These are phyloP conservation scores for Staphylotrichum longicolle DNA, from an alignment of 495 filamentous ascomycete genomes.

Conservation along the genomic window DNA sequence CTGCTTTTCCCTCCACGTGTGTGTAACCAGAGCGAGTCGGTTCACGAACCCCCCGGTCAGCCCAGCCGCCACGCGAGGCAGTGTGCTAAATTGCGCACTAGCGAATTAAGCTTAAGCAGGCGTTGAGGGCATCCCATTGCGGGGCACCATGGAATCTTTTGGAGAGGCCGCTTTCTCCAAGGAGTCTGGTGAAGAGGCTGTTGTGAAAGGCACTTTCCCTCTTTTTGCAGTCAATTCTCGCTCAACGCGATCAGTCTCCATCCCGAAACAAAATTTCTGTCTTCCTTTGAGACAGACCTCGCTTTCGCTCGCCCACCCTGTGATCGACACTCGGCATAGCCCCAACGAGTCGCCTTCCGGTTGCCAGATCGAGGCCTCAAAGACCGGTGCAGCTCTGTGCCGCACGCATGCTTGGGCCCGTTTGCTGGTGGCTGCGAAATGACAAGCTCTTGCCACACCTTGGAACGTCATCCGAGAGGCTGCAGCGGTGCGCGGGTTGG, in stretches of 20 bases:
- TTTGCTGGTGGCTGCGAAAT: too few species aligned
- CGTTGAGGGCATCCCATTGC: background rate
- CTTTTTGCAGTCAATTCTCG: too few species aligned
- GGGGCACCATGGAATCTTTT: background rate
- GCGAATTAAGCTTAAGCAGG: constrained; percentile 18
- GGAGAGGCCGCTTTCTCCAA: background rate
- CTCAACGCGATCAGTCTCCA: too few species aligned
- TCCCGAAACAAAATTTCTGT: too few species aligned
- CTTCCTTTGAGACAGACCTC: too few species aligned
- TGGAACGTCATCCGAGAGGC: constrained; percentile 12
- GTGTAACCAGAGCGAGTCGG: background rate
- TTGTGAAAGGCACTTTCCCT: too few species aligned
- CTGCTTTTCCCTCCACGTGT: background rate
- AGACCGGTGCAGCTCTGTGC: background rate
- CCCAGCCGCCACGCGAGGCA: constrained; percentile 3
- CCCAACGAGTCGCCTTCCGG: too few species aligned
- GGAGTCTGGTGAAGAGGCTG: too few species aligned
- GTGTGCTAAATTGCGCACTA: background rate
- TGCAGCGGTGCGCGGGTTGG: background rate
- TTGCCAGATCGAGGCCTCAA: background rate
- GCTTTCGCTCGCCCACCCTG: too few species aligned
- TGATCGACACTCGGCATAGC: too few species aligned
- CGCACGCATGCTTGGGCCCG: background rate
- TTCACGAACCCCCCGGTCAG: background rate
- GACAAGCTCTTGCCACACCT: background rate